Evolutionary conservation across 441 rosid genomes (phyloP).

Genomic region (Brassica hybrid): DNA sequence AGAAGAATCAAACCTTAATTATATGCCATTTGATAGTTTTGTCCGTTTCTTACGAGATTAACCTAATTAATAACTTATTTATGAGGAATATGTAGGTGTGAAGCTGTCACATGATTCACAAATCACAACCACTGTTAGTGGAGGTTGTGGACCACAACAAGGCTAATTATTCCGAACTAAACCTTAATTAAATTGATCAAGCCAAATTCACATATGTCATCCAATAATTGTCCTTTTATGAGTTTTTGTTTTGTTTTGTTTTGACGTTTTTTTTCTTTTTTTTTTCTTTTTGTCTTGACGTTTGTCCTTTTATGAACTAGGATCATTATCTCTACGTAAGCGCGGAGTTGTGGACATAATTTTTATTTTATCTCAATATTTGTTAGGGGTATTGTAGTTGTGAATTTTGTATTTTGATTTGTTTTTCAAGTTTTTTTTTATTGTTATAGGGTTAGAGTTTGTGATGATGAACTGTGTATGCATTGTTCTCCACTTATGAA

Average conservation of each 20-base stretch:
- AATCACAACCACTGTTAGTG: not conserved
- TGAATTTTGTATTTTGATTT: no score
- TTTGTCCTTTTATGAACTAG: not conserved
- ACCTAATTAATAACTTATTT: not conserved
- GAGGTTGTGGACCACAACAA: conserved; percentile 1
- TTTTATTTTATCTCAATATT: no score
- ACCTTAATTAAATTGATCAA: not conserved
- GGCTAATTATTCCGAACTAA: not conserved
- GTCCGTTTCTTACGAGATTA: not conserved
- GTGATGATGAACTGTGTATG: no score
- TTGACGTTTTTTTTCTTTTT: not conserved
- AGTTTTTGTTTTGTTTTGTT: not conserved
- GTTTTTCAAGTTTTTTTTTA: no score
- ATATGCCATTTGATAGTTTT: not conserved
- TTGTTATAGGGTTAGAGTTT: no score
- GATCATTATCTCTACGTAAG: no score
- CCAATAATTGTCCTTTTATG: not conserved
- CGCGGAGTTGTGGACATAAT: no score
- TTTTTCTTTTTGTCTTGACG: not conserved
- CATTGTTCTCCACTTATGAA: no score
- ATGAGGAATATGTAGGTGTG: not conserved
- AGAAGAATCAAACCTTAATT: not conserved
- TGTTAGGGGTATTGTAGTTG: no score
- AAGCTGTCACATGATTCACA: not conserved
- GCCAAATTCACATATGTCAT: not conserved